Percentiles rank a stretch among this genome's conserved stretches.
These are phyloP conservation scores for Poa annua DNA, from an alignment of 176 grass and related monocot species.

Conservation along the genomic window DNA sequence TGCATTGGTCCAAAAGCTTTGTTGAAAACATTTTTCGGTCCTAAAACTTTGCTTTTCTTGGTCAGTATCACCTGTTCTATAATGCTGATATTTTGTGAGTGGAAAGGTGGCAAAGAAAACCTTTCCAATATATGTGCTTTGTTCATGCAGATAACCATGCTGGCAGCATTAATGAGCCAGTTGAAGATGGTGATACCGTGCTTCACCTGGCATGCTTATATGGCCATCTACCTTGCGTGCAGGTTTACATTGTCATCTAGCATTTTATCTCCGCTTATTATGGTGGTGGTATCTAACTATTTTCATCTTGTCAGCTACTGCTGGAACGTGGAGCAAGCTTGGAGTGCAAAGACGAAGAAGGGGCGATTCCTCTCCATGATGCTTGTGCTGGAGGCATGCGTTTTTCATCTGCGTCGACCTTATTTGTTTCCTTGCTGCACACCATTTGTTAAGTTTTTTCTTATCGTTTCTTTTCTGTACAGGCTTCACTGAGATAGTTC, in stretches of 20 bases:
- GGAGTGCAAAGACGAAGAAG: slow-evolving; percentile 96
- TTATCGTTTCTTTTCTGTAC: slow-evolving; percentile 6
- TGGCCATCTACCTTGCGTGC: slow-evolving; percentile 86
- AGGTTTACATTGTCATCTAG: slow-evolving; percentile 62
- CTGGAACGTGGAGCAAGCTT: slow-evolving; percentile 78
- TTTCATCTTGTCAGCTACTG: slow-evolving; percentile 55
- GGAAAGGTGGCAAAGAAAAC: neutral
- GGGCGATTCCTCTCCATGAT: slow-evolving; percentile 92
- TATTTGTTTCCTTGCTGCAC: neutral
- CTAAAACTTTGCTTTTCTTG: neutral
- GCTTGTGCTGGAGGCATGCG: slow-evolving; percentile 87
- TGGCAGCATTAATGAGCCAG: slow-evolving; percentile 90
- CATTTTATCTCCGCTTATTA: slow-evolving; percentile 1
- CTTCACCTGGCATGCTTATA: slow-evolving; percentile 97
- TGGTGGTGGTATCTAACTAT: neutral
- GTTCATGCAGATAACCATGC: slow-evolving; percentile 58
- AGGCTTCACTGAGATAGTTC: slow-evolving; percentile 89
- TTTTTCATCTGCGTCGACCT: neutral
- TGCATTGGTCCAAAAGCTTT: neutral
- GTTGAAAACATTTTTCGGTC: neutral
- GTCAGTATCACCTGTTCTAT: neutral
- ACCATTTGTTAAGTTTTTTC: slow-evolving; percentile 1
- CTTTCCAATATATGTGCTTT: slow-evolving; percentile 13
- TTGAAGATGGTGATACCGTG: slow-evolving; percentile 98
- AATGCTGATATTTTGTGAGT: neutral